Conservation (phyloP, 805 yeast genomes). For the Sugiyamaella marilandica region DNA sequence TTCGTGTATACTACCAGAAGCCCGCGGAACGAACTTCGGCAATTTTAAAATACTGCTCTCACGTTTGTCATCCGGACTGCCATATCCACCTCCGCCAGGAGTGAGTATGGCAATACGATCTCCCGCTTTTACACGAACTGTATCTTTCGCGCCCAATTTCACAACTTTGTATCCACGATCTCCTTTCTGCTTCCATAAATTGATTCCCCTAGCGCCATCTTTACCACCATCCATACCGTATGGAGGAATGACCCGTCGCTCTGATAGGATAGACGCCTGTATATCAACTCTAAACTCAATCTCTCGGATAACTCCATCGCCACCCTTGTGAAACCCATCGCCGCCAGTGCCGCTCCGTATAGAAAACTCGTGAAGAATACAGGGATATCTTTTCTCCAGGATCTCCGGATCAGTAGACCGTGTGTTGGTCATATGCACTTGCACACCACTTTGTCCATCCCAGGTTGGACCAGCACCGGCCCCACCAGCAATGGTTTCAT, state of each 20-base stretch:
- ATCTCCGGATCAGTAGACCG: constrained; percentile 89
- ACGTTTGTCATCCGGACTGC: constrained; percentile 27
- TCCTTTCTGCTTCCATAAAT: constrained; percentile 36
- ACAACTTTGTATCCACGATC: constrained; percentile 19
- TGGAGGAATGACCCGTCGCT: constrained; percentile 80
- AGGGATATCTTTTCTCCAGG: constrained; percentile 85
- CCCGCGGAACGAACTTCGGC: constrained; percentile 16
- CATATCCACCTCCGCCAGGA: constrained; percentile 88
- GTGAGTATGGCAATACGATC: constrained; percentile 65
- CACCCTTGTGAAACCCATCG: constrained; percentile 64
- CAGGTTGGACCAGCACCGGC: constrained; percentile 87
- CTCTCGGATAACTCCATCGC: constrained; percentile 82
- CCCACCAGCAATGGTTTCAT: constrained; percentile 94
- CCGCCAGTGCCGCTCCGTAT: constrained; percentile 79
- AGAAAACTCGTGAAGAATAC: constrained; percentile 64
- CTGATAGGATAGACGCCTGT: constrained; percentile 76
- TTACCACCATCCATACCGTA: constrained; percentile 83
- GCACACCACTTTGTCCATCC: constrained; percentile 87
- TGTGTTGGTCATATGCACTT: constrained; percentile 91
- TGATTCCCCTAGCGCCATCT: constrained; percentile 68
- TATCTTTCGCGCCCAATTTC: constrained; percentile 64
- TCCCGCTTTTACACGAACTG: constrained; percentile 52
- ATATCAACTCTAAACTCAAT: constrained; percentile 71
- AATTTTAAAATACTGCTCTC: background rate
- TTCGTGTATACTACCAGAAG: constrained; percentile 17